Evolutionary conservation across 1,284 basidiomycete genomes (phyloP).

Genomic region (Fomes fomentarius): DNA sequence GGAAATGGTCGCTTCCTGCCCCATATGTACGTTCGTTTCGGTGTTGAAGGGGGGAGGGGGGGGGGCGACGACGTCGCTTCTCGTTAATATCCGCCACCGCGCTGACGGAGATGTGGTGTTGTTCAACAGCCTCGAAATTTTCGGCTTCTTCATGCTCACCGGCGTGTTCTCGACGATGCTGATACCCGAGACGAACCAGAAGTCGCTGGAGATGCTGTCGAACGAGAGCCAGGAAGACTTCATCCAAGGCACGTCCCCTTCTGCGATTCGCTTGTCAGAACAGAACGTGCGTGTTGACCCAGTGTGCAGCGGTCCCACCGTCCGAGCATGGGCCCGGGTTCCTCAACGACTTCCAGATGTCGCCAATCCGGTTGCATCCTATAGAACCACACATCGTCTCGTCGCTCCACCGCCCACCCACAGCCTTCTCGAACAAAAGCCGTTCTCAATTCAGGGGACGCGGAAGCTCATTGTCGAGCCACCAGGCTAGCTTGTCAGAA

Average conservation of each 20-base stretch:
- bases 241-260: slow-evolving; percentile 32
- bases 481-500: slow-evolving; percentile 15
- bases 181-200: slow-evolving; percentile 75
- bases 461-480: slow-evolving; percentile 3
- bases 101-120: too few relatives aligned
- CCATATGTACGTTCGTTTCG: slow-evolving; percentile 53
- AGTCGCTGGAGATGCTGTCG: slow-evolving; percentile 71
- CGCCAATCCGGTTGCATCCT: slow-evolving; percentile 13
- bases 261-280: too few relatives aligned
- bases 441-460: not conserved
- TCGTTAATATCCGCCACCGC: too few relatives aligned
- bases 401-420: slow-evolving; percentile 5
- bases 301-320: slow-evolving; percentile 7
- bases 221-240: slow-evolving; percentile 72
- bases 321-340: slow-evolving; percentile 1
- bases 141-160: slow-evolving; percentile 81
- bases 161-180: slow-evolving; percentile 79
- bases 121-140: slow-evolving; percentile 70
- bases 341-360: slow-evolving; percentile 8
- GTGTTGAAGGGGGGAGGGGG: too few relatives aligned
- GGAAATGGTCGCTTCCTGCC: slow-evolving; percentile 62
- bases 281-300: too few relatives aligned
- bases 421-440: not conserved
- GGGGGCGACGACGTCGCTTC: too few relatives aligned
- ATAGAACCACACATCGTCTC: slow-evolving; percentile 2